These are phyloP conservation scores for Lactarius evosmus DNA, from an alignment of 768 basidiomycete genomes.

Conservation along the genomic window DNA sequence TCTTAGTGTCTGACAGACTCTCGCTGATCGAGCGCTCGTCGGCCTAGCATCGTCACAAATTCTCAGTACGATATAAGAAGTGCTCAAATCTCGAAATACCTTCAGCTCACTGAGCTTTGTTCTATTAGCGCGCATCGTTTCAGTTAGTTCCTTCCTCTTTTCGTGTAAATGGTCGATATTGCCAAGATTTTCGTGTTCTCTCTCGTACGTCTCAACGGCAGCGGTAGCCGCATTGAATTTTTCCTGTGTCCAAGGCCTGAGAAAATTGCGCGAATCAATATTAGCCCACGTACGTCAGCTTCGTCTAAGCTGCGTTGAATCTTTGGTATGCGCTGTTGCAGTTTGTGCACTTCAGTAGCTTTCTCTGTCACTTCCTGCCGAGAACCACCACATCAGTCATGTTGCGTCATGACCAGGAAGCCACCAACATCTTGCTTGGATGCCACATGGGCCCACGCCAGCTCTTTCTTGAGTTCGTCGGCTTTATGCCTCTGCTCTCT, in stretches of 20 bases:
- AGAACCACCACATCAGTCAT: background rate
- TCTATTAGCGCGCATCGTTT: constrained; percentile 52
- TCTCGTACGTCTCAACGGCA: constrained; percentile 40
- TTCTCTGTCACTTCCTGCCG: constrained; percentile 45
- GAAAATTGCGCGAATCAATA: background rate
- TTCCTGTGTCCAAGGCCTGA: constrained; percentile 31
- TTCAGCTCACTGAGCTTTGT: constrained; percentile 43
- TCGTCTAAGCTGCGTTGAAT: constrained; percentile 40
- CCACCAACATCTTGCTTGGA: constrained; percentile 59
- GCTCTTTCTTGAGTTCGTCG: constrained; percentile 70
- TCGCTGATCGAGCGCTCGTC: constrained; percentile 24
- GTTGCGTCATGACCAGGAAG: background rate
- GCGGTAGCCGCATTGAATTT: constrained; percentile 37
- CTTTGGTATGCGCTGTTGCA: constrained; percentile 39
- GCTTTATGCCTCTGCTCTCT: constrained; percentile 64
- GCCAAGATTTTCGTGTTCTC: constrained; percentile 42
- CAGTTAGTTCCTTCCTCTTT: constrained; percentile 38
- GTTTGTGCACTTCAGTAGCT: constrained; percentile 41
- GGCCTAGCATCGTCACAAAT: constrained; percentile 4
- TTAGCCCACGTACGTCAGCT: constrained; percentile 38
- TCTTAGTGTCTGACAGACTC: constrained; percentile 13
- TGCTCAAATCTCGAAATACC: constrained; percentile 10
- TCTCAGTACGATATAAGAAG: background rate
- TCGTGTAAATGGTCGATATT: constrained; percentile 46
- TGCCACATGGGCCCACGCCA: constrained; percentile 85